Evolutionary conservation across 2,329 filamentous ascomycete genomes (phyloP).

Genomic region (Fusarium succisae): DNA sequence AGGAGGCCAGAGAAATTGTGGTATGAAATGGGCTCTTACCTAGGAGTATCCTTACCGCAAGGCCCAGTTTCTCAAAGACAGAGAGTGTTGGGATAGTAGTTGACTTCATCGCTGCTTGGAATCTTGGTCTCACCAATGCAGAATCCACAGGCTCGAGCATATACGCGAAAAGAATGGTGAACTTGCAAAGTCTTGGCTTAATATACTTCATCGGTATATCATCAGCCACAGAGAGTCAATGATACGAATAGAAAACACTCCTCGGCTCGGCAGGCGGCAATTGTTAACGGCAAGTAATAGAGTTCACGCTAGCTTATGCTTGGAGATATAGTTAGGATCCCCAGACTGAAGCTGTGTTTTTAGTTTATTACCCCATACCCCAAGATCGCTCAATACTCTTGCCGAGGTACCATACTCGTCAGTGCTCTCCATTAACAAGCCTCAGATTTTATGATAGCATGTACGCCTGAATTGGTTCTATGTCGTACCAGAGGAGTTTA

Average conservation of each 20-base stretch:
- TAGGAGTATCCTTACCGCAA: neutral
- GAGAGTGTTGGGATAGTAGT: neutral
- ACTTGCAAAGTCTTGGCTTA: neutral
- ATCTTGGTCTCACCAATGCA: too few relatives aligned
- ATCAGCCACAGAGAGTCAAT: neutral
- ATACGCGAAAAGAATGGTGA: too few relatives aligned
- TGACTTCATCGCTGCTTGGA: neutral
- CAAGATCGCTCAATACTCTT: neutral
- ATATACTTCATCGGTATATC: neutral
- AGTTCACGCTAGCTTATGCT: neutral
- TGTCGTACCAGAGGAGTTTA: accelerated
- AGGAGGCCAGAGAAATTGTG: accelerated
- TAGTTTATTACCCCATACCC: neutral
- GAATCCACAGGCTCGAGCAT: too few relatives aligned
- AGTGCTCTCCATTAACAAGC: neutral
- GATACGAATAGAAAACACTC: neutral
- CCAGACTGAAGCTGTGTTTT: neutral
- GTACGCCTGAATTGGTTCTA: too few relatives aligned
- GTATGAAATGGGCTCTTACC: accelerated
- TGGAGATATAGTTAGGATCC: neutral
- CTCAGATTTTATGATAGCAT: accelerated
- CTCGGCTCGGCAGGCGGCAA: neutral
- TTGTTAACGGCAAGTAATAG: neutral
- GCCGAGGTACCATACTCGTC: neutral
- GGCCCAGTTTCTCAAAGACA: neutral